These are phyloP conservation scores for Euclidium syriacum DNA, from an alignment of 345 rosid species.

Conservation along the genomic window DNA sequence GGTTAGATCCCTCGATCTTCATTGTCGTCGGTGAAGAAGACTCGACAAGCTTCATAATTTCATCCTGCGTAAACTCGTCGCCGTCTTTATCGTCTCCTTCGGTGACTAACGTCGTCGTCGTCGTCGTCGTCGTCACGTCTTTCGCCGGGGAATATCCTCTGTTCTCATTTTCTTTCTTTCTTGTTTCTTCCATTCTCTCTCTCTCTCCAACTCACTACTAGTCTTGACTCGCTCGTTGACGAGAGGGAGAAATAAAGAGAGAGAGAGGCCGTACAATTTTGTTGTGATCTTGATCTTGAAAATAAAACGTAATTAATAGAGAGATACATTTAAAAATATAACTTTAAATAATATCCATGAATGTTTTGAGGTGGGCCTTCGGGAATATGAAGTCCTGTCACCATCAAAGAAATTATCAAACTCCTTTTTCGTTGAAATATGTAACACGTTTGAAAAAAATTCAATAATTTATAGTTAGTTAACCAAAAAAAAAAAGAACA, in stretches of 20 bases:
- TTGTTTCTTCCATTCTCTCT: conserved; percentile 31
- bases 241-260: not conserved
- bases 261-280: not conserved
- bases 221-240: too few relatives aligned
- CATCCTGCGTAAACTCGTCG: conserved; percentile 39
- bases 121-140: conserved; percentile 20
- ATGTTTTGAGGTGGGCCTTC: conserved; percentile 16
- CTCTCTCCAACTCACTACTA: not conserved
- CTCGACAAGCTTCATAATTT: conserved; percentile 58
- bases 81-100: conserved; percentile 29
- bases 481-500: not conserved
- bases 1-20: not conserved
- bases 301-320: conserved; percentile 10
- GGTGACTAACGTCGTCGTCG: not conserved
- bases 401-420: conserved; percentile 5
- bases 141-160: not conserved
- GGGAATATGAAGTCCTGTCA: not conserved
- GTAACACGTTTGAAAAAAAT: conserved; percentile 15
- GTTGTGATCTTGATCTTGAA: not conserved
- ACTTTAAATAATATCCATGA: conserved; percentile 4
- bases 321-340: not conserved
- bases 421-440: conserved; percentile 3
- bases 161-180: conserved; percentile 20
- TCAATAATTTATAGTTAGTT: not conserved
- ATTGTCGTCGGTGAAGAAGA: conserved; percentile 18